Percentiles rank a stretch among this genome's conserved stretches.
phyloP scores from a whole-genome alignment of 306 rosid species.

The Rosa chinensis region DNA sequence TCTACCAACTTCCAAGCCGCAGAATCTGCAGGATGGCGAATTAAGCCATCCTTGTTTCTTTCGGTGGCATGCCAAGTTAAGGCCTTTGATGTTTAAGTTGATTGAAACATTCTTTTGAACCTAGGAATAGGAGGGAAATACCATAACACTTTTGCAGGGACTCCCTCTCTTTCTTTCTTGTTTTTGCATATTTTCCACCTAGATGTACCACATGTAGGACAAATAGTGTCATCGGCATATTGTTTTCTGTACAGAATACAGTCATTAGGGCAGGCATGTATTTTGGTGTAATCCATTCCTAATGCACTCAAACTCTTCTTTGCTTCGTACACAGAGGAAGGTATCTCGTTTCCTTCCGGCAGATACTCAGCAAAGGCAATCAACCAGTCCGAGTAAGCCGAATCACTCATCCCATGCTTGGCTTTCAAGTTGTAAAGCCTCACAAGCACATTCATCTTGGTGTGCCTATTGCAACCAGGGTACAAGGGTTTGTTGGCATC shows the following conservation, averaged over 20 bases:
- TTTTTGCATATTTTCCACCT: not conserved
- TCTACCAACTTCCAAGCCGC: no score
- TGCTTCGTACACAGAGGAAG: not conserved
- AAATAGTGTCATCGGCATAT: not conserved
- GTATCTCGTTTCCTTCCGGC: not conserved
- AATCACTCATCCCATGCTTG: not conserved
- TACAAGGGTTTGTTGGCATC: not conserved
- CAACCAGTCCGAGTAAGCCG: not conserved
- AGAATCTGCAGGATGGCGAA: no score
- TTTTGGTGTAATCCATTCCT: not conserved
- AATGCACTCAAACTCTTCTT: not conserved
- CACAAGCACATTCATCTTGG: not conserved
- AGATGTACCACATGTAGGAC: no score
- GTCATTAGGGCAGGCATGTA: not conserved
- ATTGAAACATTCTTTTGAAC: no score
- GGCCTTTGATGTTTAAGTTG: not conserved
- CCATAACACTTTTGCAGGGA: no score
- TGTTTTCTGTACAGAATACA: not conserved
- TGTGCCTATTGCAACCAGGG: not conserved
- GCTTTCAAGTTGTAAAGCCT: constrained; percentile 1
- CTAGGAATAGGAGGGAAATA: no score
- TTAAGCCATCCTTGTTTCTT: no score
- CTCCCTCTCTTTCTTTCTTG: no score
- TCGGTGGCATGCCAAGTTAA: not conserved
- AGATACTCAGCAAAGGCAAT: not conserved